Evolutionary conservation across 805 yeast genomes (phyloP), one percentile per base, ranked within the genome.

Genomic region (Tetrapisispora namnaoensis): DNA sequence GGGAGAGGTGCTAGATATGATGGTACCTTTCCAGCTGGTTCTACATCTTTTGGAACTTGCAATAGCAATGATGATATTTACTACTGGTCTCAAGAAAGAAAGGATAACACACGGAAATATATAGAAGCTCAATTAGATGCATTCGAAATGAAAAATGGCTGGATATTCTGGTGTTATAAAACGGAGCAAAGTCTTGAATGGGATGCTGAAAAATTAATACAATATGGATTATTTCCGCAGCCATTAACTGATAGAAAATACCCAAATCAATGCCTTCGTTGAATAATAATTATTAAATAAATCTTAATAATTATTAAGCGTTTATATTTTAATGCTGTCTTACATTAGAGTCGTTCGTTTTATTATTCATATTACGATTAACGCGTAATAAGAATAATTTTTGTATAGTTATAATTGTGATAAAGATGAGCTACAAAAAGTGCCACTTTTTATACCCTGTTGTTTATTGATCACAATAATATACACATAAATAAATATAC

Each of bases 111-210:
- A 44, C 79, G 95, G 63, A 75, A 70, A 58, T 88, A 73, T 62
- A 73, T 88, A 46, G 96, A 89, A 70, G 95, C 95, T 42, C 96
- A 89, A 72, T 70, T 89, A 60, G 95, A 89, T 62, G 85, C 95
- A 1, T 82, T 73, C 61, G 85, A 81, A 57, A 75, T 75, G 56
- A 74, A 78, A 45, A 75, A 72, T 27, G 96, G 96, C 18, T 89
- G 96, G 96, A 77, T 86, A 49, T 83, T 84, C 73, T 89, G 96
- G 96, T 78, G 83, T 62, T 89, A 86, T 83, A 89, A 89, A 73
- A 84, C 95, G 30, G 96, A 89, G 68, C 67, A 65, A 58, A 73
- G 86, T 21, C 63, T 82, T 48, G 96, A 89, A 63, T 88, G 96
- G 96, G 95, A 86, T 67, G 74, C 86, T 71, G 71, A 73, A 59